Evolutionary conservation across 2,329 filamentous ascomycete species (phyloP), one percentile per base, ranked within the genome.

Genomic region (Penicillium palitans): DNA sequence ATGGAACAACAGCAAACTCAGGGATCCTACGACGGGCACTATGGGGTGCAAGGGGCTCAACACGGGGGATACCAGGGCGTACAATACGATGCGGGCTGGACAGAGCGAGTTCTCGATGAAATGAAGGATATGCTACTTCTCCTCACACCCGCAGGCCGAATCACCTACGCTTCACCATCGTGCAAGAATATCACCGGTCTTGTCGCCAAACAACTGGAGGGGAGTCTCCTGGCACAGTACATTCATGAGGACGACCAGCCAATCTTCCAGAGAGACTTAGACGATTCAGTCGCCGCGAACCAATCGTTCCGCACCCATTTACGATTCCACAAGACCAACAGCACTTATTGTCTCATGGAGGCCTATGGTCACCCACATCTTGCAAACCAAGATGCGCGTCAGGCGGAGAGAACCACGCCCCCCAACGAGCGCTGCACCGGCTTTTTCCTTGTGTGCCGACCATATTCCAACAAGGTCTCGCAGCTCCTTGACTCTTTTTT

Each of bases 341-440:
- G 85, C 24, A 81, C 81, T 2, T 96, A 89, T 72, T 81, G 83
- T 62, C 90, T 97, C 55, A 91, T 98, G 71, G 93, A 98, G 77
- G 88, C 90, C n/a, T 87, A 93, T 66, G 93, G 93, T 50, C 93
- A 97, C 72, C 90, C 92, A 13, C 93, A 98, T 77, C 87, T 96
- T 61, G 89, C 89, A 37, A 85, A 83, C 21, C 58, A 63, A 13
- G 87, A 90, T 63, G 83, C 83, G 60, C 85, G 84, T 61, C 84
- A 84, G 27, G 6, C 9, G 19, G 87, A 86, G 59, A 83, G 84
- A 1, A 82, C 83, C 64, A 88, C 88, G 63, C 81, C 86, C 58
- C 83, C 86, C n/a, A 48, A 60, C 2, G 84, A 87, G 1, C 89
- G 90, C 66, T 97, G 92, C 73, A 87, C 91, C 68, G 93, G 93